Evolutionary conservation across 768 basidiomycete species (phyloP).

Genomic region (Leccinum ochraceum): DNA sequence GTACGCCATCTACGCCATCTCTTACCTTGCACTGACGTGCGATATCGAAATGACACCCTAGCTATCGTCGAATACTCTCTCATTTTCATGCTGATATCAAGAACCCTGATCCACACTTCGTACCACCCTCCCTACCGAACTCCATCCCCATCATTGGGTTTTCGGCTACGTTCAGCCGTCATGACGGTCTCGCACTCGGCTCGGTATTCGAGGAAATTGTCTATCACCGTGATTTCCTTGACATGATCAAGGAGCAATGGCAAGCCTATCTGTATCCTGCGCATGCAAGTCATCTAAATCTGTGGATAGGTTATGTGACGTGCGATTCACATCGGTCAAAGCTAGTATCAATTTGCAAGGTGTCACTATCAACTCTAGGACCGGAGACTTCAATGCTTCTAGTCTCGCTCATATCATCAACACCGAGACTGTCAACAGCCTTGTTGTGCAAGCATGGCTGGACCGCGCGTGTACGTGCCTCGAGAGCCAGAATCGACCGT

Average conservation of each 20-base stretch:
- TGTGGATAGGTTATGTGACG: conserved; percentile 69
- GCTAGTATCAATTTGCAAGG: conserved; percentile 68
- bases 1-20: conserved; percentile 54
- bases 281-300: not conserved
- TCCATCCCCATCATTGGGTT: conserved; percentile 88
- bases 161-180: conserved; percentile 91
- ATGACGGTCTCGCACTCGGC: conserved; percentile 87
- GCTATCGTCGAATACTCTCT: conserved; percentile 83
- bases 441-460: conserved; percentile 83
- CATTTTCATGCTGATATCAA: conserved; percentile 73
- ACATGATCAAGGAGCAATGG: conserved; percentile 95
- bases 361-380: conserved; percentile 63
- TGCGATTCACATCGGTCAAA: conserved; percentile 81
- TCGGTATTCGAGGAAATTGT: conserved; percentile 90
- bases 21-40: not conserved
- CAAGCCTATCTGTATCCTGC: conserved; percentile 26
- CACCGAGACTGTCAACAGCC: conserved; percentile 69
- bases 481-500: not conserved
- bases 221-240: conserved; percentile 86
- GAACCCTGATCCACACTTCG: conserved; percentile 47
- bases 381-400: conserved; percentile 81
- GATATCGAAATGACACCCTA: conserved; percentile 24
- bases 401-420: conserved; percentile 84
- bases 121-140: conserved; percentile 41
- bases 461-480: conserved; percentile 70